Conservation (phyloP, 2,329 filamentous ascomycete genomes). For the Pseudocercospora pini-densiflorae region DNA sequence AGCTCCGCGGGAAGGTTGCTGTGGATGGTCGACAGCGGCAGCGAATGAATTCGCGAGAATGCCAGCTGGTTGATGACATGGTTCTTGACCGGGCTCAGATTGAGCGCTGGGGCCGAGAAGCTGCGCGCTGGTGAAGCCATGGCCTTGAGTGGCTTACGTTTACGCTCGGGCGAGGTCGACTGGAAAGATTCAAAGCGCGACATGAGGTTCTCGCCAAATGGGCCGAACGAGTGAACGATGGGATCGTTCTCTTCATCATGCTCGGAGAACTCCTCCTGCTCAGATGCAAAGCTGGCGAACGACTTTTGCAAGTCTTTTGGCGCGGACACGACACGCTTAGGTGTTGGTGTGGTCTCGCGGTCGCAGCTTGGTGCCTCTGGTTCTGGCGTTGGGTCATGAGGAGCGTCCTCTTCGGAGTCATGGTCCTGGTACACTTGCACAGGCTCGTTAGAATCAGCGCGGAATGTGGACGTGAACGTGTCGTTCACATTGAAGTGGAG, state of each 20-base stretch:
- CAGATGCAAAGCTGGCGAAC: constrained; percentile 30
- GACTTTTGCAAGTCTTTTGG: constrained; percentile 25
- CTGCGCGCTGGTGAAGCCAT: constrained; percentile 33
- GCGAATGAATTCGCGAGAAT: constrained; percentile 89
- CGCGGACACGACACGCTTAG: constrained; percentile 22
- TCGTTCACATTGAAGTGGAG: constrained; percentile 36
- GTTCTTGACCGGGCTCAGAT: constrained; percentile 65
- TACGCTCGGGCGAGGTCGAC: constrained; percentile 65
- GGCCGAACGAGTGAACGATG: constrained; percentile 88
- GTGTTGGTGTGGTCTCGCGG: constrained; percentile 22
- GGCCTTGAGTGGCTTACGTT: constrained; percentile 39
- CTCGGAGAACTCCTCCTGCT: constrained; percentile 70
- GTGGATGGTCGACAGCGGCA: constrained; percentile 86
- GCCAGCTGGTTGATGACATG: constrained; percentile 95
- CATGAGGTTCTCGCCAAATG: constrained; percentile 85
- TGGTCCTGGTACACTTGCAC: constrained; percentile 78
- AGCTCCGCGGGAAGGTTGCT: constrained; percentile 75
- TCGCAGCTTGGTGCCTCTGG: constrained; percentile 18
- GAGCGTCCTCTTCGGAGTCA: constrained; percentile 58
- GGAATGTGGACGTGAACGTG: constrained; percentile 52
- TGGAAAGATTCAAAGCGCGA: constrained; percentile 78
- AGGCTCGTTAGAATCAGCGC: constrained; percentile 43
- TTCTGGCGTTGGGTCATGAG: constrained; percentile 35
- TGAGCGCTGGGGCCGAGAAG: constrained; percentile 28
- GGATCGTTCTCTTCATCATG: constrained; percentile 95